These are phyloP conservation scores for Camellia granthamiana DNA, from an alignment of 148 eudicot genomes.

Conservation along the genomic window DNA sequence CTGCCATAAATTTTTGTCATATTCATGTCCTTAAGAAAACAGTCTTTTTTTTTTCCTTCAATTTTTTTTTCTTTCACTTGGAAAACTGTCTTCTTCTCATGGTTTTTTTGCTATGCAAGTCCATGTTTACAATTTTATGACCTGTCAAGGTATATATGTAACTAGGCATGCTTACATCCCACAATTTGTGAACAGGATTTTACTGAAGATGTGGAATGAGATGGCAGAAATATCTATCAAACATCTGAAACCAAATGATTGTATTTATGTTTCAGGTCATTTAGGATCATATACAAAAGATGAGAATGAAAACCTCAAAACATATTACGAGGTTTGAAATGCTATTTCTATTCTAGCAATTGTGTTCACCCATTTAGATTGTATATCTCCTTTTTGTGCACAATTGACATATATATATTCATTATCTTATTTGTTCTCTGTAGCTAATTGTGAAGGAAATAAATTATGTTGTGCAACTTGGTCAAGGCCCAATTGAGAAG, in stretches of 20 bases:
- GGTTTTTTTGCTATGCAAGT: neutral
- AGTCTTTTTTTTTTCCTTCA: neutral
- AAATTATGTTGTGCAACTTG: slow-evolving; percentile 46
- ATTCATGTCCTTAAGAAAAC: too few relatives aligned
- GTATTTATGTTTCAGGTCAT: slow-evolving; percentile 63
- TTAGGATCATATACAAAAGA: slow-evolving; percentile 40
- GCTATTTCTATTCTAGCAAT: neutral
- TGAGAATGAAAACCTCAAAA: slow-evolving; percentile 29
- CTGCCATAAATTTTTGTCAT: neutral
- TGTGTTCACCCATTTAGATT: neutral
- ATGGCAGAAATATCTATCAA: slow-evolving; percentile 54
- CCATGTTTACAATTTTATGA: neutral
- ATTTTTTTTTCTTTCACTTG: neutral
- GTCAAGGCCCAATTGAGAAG: slow-evolving; percentile 20
- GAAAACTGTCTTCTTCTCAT: neutral
- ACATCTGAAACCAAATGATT: slow-evolving; percentile 62
- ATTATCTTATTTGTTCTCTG: slow-evolving; percentile 10
- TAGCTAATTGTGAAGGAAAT: slow-evolving; percentile 54
- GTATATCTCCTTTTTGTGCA: neutral
- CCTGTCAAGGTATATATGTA: neutral
- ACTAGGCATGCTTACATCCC: slow-evolving; percentile 8
- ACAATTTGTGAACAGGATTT: slow-evolving; percentile 42
- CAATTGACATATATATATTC: neutral
- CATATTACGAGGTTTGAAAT: slow-evolving; percentile 42
- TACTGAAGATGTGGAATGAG: slow-evolving; percentile 50